Conservation (phyloP, 805 yeast genomes). For the Ogataea sp. region DNA sequence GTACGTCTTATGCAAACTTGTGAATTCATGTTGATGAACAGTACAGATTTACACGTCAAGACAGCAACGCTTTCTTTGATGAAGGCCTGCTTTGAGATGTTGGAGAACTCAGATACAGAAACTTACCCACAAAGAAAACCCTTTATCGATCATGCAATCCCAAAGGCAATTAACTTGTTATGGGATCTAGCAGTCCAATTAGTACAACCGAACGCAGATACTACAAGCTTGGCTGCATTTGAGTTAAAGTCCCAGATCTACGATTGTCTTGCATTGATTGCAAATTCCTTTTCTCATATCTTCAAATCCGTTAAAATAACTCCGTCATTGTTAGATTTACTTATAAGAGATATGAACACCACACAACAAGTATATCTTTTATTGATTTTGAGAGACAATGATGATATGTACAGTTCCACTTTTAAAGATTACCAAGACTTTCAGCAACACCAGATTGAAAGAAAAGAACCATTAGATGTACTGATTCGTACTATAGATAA, state of each 20-base stretch:
- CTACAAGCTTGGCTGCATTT: constrained; percentile 11
- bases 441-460: constrained; percentile 13
- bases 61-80: constrained; percentile 43
- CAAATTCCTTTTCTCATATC: constrained; percentile 16
- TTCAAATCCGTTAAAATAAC: constrained; percentile 4
- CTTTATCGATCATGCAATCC: constrained; percentile 24
- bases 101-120: constrained; percentile 42
- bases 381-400: constrained; percentile 6
- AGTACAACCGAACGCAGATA: not conserved
- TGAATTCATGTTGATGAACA: constrained; percentile 28
- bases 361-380: constrained; percentile 12
- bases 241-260: constrained; percentile 20
- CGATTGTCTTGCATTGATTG: constrained; percentile 16
- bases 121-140: constrained; percentile 28
- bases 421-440: constrained; percentile 16
- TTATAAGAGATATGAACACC: constrained; percentile 12
- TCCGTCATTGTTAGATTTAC: constrained; percentile 5
- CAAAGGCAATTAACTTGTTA: constrained; percentile 18
- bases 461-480: constrained; percentile 13
- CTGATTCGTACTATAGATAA: constrained; percentile 17
- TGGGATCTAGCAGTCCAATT: constrained; percentile 6
- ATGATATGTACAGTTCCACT: not conserved
- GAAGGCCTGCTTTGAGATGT: constrained; percentile 42
- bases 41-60: constrained; percentile 28
- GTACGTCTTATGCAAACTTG: constrained; percentile 43